Evolutionary conservation across 768 basidiomycete genomes (phyloP), one percentile per base, ranked within the genome.

Genomic region (Neoboletus subvelutipes): DNA sequence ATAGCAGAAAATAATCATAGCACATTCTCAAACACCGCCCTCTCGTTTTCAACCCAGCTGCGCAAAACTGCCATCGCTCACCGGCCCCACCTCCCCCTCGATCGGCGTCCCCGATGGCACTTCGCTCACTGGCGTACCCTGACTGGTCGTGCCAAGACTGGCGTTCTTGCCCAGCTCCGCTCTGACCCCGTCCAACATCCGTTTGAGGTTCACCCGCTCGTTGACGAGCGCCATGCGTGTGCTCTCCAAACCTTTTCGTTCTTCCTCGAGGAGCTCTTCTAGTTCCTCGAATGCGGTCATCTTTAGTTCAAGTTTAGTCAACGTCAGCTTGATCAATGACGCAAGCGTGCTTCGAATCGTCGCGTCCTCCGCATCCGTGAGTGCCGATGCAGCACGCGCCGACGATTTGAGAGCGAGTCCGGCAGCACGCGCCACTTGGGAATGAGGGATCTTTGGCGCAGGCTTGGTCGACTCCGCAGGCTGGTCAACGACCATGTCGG

Each of bases 211-310:
- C 50, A 87, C 70, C 51, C 93, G 82, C 68, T 98, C 96, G 64
- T 81, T 86, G 52, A 92, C 84, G 41, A 98, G 76, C 39, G 85
- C 81, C 74, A 92, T 79, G 53, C 91, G 82, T 22, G 89, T 86
- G 46, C 86, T 84, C 77, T 99, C 97, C 43, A 99, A 74, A 36
- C 83, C 78, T 59, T 88, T 82, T 54, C 94, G 82, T 73, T 99
- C 97, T 51, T 92, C 88, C 70, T 98, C 97, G 50, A 99, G 77
- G 10, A 94, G 76, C 47, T 90, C 88, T 70, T 99, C 97, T 55
- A 99, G 78, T 71, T 92, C 88, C 70, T 98, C 97, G 66, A 98
- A 98, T 71, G 95, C 92, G 2, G 83, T 75, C 85, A 94, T 91
- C 80, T 99, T 98, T 52, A 96, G 78, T 67, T 98, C 95, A 37